A percentile compares a stretch with the other conserved stretches of the same genome.
phyloP scores from a whole-genome alignment of 106 monocot species.

The Dendrobium huoshanense region DNA sequence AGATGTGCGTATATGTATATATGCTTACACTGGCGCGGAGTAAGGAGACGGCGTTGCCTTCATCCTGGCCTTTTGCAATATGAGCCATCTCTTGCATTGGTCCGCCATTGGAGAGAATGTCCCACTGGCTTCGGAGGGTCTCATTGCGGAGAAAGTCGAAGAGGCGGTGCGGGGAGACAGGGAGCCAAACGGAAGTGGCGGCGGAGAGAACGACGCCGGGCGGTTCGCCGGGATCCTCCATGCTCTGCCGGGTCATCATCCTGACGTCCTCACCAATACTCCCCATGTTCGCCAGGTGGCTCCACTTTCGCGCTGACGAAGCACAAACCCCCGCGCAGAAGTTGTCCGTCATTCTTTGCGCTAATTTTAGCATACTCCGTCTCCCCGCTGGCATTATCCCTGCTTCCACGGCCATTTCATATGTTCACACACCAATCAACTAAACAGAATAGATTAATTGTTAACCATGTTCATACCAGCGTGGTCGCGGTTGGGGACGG shows the following conservation, averaged over 20 bases:
- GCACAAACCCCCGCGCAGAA: slow-evolving; percentile 83
- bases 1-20: neutral
- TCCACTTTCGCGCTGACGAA: slow-evolving; percentile 67
- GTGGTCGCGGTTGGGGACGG: slow-evolving; percentile 24
- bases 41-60: slow-evolving; percentile 79
- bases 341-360: slow-evolving; percentile 66
- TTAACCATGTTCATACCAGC: slow-evolving; percentile 13
- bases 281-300: slow-evolving; percentile 32
- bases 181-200: slow-evolving; percentile 83
- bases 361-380: slow-evolving; percentile 63
- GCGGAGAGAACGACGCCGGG: slow-evolving; percentile 86
- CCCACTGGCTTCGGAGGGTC: slow-evolving; percentile 79
- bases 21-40: slow-evolving; percentile 62
- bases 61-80: slow-evolving; percentile 75
- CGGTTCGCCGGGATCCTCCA: slow-evolving; percentile 74
- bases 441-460: neutral
- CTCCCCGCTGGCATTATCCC: slow-evolving; percentile 39
- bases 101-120: slow-evolving; percentile 80
- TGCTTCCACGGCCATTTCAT: neutral
- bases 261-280: slow-evolving; percentile 59
- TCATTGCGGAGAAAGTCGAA: slow-evolving; percentile 84
- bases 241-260: slow-evolving; percentile 80
- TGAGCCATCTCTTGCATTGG: slow-evolving; percentile 94
- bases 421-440: neutral
- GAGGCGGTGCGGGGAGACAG: slow-evolving; percentile 38